Conservation (phyloP, 495 filamentous ascomycete species). For the Immersiella caudata region DNA sequence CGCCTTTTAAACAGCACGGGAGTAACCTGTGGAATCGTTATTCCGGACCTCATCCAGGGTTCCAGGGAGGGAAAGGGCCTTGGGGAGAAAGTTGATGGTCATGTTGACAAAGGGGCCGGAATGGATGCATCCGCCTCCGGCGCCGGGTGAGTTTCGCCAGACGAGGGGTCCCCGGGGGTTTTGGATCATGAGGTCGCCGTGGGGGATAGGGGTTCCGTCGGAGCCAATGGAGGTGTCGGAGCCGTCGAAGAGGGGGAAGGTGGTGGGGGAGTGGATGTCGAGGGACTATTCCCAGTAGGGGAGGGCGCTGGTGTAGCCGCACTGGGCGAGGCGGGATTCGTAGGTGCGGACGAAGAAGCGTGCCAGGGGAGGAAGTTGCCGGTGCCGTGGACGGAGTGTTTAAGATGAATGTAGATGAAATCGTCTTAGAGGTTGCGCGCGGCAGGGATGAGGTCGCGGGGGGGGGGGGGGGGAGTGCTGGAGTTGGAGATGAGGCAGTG, state of each 20-base stretch:
- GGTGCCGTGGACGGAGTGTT: background rate
- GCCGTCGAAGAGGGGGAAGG: background rate
- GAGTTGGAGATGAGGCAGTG: conserved; percentile 60
- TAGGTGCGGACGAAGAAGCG: conserved; percentile 3
- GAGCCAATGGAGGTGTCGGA: conserved; percentile 3
- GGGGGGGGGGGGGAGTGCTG: conserved; percentile 48
- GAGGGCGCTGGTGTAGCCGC: background rate
- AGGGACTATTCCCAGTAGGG: background rate
- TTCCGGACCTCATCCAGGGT: no score
- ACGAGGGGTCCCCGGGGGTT: background rate
- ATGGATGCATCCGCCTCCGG: background rate
- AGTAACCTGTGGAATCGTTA: no score
- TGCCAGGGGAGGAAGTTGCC: conserved; percentile 14
- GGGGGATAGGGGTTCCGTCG: background rate
- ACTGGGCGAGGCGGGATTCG: background rate
- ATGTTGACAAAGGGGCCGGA: background rate
- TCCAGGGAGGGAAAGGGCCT: no score
- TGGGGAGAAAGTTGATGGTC: background rate
- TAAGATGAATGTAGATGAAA: conserved; percentile 68
- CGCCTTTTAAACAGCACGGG: no score
- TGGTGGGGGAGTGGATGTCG: background rate
- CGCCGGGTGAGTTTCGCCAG: background rate
- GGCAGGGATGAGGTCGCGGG: conserved; percentile 33
- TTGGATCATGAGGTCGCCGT: background rate
- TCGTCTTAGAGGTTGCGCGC: conserved; percentile 56